Conservation (phyloP, 257 asterid species). For the Misopates orontium region DNA sequence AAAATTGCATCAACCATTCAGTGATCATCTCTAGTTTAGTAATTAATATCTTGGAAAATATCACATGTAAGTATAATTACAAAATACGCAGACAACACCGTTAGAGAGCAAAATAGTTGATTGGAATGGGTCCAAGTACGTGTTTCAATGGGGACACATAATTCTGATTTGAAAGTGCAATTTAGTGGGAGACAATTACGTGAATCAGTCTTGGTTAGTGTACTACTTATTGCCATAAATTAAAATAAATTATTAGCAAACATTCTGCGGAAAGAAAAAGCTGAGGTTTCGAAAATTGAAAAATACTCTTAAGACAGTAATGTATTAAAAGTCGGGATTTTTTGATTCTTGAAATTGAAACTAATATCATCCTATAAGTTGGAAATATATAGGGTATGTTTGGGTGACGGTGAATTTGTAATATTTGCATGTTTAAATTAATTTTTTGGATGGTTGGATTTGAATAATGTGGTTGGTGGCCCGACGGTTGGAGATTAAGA, state of each 20-base stretch:
- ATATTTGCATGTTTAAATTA: too few relatives aligned
- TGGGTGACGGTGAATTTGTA: too few relatives aligned
- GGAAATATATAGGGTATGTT: too few relatives aligned
- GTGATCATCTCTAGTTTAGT: too few relatives aligned
- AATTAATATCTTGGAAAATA: not conserved
- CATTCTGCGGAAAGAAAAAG: conserved; percentile 35
- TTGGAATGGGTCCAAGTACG: conserved; percentile 21
- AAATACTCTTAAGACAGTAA: not conserved
- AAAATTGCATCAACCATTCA: too few relatives aligned
- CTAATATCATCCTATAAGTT: too few relatives aligned
- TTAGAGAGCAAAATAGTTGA: conserved; percentile 2
- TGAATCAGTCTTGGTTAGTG: conserved; percentile 22
- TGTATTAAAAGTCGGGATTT: not conserved
- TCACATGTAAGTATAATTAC: not conserved
- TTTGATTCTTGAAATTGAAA: not conserved
- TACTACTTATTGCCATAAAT: conserved; percentile 19
- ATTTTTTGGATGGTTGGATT: too few relatives aligned
- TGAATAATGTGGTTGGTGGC: too few relatives aligned
- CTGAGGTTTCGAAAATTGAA: conserved; percentile 32
- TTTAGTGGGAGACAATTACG: conserved; percentile 28
- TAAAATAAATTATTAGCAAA: too few relatives aligned
- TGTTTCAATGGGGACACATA: conserved; percentile 21
- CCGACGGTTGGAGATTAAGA: too few relatives aligned
- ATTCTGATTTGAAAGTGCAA: conserved; percentile 35
- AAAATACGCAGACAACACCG: conserved; percentile 5